Evolutionary conservation across 2,329 filamentous ascomycete genomes (phyloP), one percentile per base, ranked within the genome.

Genomic region (Tolypocladium guangdongense): DNA sequence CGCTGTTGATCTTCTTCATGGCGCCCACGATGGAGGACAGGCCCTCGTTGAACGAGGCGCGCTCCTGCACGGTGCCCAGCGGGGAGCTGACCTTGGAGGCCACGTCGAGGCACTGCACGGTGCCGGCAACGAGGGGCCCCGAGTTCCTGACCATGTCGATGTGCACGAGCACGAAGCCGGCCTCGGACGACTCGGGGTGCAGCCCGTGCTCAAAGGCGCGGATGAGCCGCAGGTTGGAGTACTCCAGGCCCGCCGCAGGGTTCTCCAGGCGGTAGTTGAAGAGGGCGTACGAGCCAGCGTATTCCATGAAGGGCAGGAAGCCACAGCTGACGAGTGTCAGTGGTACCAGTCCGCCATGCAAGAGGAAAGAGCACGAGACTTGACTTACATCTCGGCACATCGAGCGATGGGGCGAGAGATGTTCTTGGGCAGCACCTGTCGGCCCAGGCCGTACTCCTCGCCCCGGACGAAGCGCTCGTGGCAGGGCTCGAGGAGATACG

Each of bases 121-220:
- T 81, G 35, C 89, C 89, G 43, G 81, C 78, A 48, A 96, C 83
- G 1, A 97, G 76, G 1, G 83, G 81, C 0, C 86, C 86, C 0
- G 90, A 91, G 69, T 95, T 83, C 66, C 84, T 85, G 50, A 96
- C 92, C 91, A 96, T 97, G 70, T 95, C 90, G 51, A 97, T 84
- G 68, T 96, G 92, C 5, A 93, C 91, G 14, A 96, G 80, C n/a
- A 96, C 90, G 67, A 97, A 96, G 50, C 92, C 92, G 1, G 92
- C 92, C 69, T 96, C 92, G 8, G 90, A 96, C 3, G 89, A 95
- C 35, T 78, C 79, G 0, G 88, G 88, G 67, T 96, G 88, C 10
- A 96, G 82, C 16, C 92, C 92, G 62, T 86, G 82, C 71, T 96
- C 91, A 63, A 96, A 97, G 27, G 90, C 92, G 37, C 92, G 88